These are phyloP conservation scores for Huntiella decipiens DNA, from an alignment of 2,329 filamentous ascomycete species.

Conservation along the genomic window DNA sequence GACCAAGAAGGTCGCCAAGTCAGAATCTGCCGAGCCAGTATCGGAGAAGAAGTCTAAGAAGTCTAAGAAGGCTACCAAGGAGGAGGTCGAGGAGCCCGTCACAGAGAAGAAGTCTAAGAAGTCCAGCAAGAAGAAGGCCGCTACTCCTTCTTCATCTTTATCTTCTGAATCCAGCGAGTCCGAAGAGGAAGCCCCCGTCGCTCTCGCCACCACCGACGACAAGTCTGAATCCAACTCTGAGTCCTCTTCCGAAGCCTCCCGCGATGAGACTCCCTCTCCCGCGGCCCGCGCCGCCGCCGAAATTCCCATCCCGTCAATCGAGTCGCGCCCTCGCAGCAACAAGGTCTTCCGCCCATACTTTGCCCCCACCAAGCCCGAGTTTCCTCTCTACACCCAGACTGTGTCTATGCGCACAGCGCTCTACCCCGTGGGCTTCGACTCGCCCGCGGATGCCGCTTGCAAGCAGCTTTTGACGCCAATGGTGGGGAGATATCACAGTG, in stretches of 20 bases:
- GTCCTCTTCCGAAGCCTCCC: constrained; percentile 12
- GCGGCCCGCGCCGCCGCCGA: constrained; percentile 15
- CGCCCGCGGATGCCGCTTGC: constrained; percentile 50
- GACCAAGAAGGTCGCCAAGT: constrained; percentile 13
- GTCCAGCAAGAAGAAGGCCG: constrained; percentile 15
- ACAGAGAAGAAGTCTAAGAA: constrained; percentile 6
- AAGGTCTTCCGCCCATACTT: constrained; percentile 22
- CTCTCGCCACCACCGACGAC: constrained; percentile 15
- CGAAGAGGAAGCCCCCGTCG: not conserved
- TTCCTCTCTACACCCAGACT: constrained; percentile 62
- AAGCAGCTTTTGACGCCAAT: constrained; percentile 59
- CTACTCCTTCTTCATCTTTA: not conserved
- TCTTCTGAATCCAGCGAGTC: not conserved
- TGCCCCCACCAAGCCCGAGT: constrained; percentile 24
- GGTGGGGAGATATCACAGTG: constrained; percentile 56
- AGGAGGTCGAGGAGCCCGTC: constrained; percentile 16
- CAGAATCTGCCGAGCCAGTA: constrained; percentile 13
- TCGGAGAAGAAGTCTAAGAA: constrained; percentile 23
- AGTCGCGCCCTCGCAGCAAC: constrained; percentile 16
- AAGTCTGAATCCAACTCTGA: constrained; percentile 15
- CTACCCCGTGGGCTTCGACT: constrained; percentile 49
- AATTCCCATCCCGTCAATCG: constrained; percentile 15
- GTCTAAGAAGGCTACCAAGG: constrained; percentile 18
- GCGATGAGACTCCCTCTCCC: constrained; percentile 15
- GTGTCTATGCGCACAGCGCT: constrained; percentile 65